Conservation (phyloP, 495 filamentous ascomycete species). For the Trichocladium uniseriatum region DNA sequence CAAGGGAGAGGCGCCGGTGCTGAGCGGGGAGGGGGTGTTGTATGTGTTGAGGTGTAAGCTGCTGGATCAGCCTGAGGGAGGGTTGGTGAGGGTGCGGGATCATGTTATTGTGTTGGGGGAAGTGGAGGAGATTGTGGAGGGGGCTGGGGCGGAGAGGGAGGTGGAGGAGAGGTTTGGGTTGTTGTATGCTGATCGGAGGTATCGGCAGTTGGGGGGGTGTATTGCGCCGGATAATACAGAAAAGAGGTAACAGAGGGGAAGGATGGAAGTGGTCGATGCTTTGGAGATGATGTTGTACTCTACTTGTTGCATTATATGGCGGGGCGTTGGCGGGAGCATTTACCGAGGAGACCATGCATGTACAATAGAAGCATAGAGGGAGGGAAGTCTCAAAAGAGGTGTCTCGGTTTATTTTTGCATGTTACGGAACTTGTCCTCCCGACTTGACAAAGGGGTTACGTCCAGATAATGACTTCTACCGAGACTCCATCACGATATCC, state of each 20-base stretch:
- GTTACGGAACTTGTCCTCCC: not conserved
- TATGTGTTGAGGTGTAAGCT: slow-evolving; percentile 35
- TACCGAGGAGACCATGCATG: not conserved
- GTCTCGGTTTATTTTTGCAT: too few relatives aligned
- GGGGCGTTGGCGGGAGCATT: slow-evolving; percentile 8
- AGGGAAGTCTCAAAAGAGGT: too few relatives aligned
- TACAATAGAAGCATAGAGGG: too few relatives aligned
- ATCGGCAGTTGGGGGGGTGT: slow-evolving; percentile 31
- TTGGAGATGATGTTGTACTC: not conserved
- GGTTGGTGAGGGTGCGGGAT: slow-evolving; percentile 38
- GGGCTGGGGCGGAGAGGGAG: slow-evolving; percentile 5
- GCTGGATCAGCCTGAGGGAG: slow-evolving; percentile 23
- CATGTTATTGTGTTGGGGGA: slow-evolving; percentile 50
- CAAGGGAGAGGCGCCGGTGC: slow-evolving; percentile 14
- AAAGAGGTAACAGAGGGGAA: not conserved
- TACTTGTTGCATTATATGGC: slow-evolving; percentile 1
- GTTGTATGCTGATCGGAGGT: slow-evolving; percentile 35
- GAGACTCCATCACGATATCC: not conserved
- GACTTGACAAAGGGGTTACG: not conserved
- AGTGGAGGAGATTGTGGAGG: slow-evolving; percentile 35
- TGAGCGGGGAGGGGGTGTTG: slow-evolving; percentile 33
- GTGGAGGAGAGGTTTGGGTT: slow-evolving; percentile 25
- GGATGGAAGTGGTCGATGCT: not conserved
- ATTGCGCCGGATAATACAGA: slow-evolving; percentile 9
- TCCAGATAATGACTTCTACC: not conserved